These are phyloP conservation scores for Neurospora hispaniola DNA, from an alignment of 495 filamentous ascomycete genomes.

Conservation along the genomic window DNA sequence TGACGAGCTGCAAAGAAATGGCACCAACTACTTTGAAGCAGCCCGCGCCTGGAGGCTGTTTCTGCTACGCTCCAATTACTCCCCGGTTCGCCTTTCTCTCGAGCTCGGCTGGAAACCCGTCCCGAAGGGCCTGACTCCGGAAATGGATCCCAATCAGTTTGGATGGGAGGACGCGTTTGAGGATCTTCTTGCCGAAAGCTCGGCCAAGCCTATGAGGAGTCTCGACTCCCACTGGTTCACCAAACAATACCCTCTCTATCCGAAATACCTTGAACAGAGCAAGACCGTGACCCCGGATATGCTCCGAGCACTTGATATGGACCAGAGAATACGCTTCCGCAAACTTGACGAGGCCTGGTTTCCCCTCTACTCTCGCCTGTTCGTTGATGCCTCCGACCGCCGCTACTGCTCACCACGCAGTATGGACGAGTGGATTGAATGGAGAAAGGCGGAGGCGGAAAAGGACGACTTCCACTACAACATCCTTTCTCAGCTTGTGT, in stretches of 20 bases:
- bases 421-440: conserved; percentile 13
- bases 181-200: conserved; percentile 24
- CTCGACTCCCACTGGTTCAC: not conserved
- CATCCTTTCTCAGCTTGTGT: not conserved
- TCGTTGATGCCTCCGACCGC: not conserved
- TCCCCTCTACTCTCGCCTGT: not conserved
- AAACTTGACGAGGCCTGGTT: conserved; percentile 10
- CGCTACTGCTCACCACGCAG: conserved; percentile 10
- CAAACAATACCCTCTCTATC: conserved; percentile 3
- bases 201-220: conserved; percentile 13
- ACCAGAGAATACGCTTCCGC: conserved; percentile 1
- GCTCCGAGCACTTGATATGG: conserved; percentile 1
- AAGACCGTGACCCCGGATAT: not conserved
- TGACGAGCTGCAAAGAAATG: conserved; percentile 1
- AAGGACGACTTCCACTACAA: not conserved
- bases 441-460: not conserved
- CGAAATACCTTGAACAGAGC: not conserved
- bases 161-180: conserved; percentile 34
- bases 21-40: conserved; percentile 4
- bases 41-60: conserved; percentile 11
- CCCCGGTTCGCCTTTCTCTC: conserved; percentile 20
- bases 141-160: conserved; percentile 10
- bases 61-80: conserved; percentile 21
- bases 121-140: conserved; percentile 15
- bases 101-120: conserved; percentile 17